Percentiles rank a stretch among this genome's conserved stretches.
Conservation (phyloP, 352 stramenopile species). For the Saprolegnia diclina region DNA sequence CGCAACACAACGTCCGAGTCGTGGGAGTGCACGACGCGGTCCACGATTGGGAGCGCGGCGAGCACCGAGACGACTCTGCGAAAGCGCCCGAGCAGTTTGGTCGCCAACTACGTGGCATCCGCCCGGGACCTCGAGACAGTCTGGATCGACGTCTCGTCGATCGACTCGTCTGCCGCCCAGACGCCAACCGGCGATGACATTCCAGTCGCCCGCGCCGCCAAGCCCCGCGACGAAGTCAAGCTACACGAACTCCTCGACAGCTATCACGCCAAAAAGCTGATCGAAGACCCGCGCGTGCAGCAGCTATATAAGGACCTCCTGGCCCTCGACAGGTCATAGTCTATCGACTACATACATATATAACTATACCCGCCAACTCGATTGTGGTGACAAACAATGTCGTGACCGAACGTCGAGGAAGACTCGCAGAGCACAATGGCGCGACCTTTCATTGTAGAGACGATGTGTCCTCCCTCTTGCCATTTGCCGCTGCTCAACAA, state of each 20-base stretch:
- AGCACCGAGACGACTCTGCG: neutral
- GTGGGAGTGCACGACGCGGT: neutral
- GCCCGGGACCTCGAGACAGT: neutral
- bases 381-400: too few relatives aligned
- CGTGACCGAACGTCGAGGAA: too few relatives aligned
- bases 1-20: neutral
- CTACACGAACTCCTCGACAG: conserved; percentile 5
- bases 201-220: conserved; percentile 1
- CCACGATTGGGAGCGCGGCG: neutral
- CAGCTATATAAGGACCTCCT: neutral
- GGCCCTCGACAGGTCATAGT: neutral
- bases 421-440: too few relatives aligned
- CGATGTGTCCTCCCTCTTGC: too few relatives aligned
- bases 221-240: conserved; percentile 2
- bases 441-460: too few relatives aligned
- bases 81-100: neutral
- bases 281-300: neutral
- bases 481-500: too few relatives aligned
- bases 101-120: conserved; percentile 5
- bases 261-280: conserved; percentile 2
- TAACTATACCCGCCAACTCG: too few relatives aligned
- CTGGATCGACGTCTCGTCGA: conserved; percentile 5
- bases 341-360: too few relatives aligned
- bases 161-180: neutral
- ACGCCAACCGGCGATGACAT: neutral